Conservation (phyloP, 495 filamentous ascomycete species). For the Penicillium ucsense region DNA sequence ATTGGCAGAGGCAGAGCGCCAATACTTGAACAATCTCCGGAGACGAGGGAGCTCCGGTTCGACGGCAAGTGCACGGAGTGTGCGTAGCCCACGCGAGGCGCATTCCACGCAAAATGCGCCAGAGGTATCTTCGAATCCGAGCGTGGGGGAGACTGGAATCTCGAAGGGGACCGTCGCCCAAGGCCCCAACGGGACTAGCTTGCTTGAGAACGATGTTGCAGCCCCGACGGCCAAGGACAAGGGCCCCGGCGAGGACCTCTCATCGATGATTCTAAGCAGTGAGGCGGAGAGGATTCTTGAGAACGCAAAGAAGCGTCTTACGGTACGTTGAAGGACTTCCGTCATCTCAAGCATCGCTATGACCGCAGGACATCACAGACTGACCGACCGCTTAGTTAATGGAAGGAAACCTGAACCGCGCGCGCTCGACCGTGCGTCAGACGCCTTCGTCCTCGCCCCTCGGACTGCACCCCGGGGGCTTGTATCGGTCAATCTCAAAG, state of each 20-base stretch:
- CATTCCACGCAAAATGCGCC: constrained; percentile 10
- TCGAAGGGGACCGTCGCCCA: not conserved
- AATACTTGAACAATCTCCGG: constrained; percentile 18
- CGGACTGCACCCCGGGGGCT: constrained; percentile 13
- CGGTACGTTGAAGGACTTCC: constrained; percentile 44
- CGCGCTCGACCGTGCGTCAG: constrained; percentile 61
- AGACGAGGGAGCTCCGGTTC: constrained; percentile 30
- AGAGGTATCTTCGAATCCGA: constrained; percentile 4
- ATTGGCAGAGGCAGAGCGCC: constrained; percentile 2
- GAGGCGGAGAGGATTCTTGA: constrained; percentile 81
- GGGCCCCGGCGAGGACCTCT: constrained; percentile 43
- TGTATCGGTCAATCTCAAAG: constrained; percentile 36
- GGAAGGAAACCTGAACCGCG: constrained; percentile 79
- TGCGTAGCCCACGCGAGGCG: constrained; percentile 13
- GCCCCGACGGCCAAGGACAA: constrained; percentile 19
- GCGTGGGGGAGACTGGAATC: constrained; percentile 1
- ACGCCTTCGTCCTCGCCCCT: constrained; percentile 38
- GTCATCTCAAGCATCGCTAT: too few relatives aligned
- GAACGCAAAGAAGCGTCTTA: constrained; percentile 80
- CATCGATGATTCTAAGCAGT: constrained; percentile 65
- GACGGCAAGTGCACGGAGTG: constrained; percentile 30
- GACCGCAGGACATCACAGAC: not conserved
- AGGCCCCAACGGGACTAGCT: not conserved
- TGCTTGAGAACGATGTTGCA: constrained; percentile 7
- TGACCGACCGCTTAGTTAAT: constrained; percentile 53